phyloP scores from a whole-genome alignment of 2,329 filamentous ascomycete species.

The Lanzia echinophila region DNA sequence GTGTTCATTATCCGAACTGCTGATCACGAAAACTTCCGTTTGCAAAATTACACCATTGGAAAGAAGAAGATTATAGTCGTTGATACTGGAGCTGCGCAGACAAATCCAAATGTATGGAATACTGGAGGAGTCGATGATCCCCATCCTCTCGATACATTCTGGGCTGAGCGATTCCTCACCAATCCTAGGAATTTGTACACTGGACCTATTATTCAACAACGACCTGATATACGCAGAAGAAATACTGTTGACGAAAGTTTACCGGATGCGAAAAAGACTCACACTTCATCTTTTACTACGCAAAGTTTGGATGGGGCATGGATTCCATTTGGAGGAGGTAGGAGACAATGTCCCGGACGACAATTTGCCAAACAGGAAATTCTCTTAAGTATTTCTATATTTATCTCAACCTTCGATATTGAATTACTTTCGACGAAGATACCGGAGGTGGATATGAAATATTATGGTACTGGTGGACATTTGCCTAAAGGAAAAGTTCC shows the following conservation, averaged over 20 bases:
- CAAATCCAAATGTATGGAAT: slow-evolving; percentile 28
- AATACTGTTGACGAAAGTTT: neutral
- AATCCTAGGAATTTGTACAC: slow-evolving; percentile 26
- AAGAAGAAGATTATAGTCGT: slow-evolving; percentile 24
- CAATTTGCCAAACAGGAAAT: slow-evolving; percentile 34
- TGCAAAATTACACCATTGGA: slow-evolving; percentile 27
- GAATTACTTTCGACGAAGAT: slow-evolving; percentile 17
- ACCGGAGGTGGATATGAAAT: slow-evolving; percentile 13
- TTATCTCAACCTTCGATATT: slow-evolving; percentile 30
- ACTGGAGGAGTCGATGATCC: slow-evolving; percentile 18
- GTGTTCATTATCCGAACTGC: slow-evolving; percentile 17
- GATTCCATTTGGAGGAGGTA: slow-evolving; percentile 33
- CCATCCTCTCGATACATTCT: slow-evolving; percentile 30
- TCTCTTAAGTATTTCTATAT: slow-evolving; percentile 27
- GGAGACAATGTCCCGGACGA: slow-evolving; percentile 32
- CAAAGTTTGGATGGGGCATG: slow-evolving; percentile 29
- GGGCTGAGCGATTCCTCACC: slow-evolving; percentile 33
- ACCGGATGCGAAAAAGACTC: neutral
- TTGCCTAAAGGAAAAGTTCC: slow-evolving; percentile 15
- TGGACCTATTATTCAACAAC: no score
- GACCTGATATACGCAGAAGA: no score
- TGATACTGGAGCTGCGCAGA: slow-evolving; percentile 18
- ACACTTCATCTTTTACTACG: slow-evolving; percentile 21
- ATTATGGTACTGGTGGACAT: slow-evolving; percentile 20
- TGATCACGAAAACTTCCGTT: slow-evolving; percentile 20